Conservation (phyloP, 805 yeast species). For the Kurtzmaniella fragi region DNA sequence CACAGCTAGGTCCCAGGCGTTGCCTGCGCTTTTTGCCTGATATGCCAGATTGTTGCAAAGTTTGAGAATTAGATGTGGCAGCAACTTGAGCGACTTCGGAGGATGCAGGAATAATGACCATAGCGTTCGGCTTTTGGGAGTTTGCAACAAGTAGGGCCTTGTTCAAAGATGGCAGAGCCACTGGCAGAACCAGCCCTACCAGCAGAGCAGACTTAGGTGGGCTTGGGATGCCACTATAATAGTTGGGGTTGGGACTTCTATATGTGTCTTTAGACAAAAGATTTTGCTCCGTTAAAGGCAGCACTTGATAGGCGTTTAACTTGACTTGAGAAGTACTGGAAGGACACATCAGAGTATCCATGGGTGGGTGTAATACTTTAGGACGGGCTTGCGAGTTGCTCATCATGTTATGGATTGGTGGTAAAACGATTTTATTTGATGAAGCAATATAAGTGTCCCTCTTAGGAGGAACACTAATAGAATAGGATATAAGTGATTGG, state of each 20-base stretch:
- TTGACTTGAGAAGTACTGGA: no score
- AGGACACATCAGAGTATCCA: no score
- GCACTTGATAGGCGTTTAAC: no score
- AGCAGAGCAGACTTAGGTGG: slow-evolving; percentile 3
- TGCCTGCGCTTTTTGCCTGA: slow-evolving; percentile 42
- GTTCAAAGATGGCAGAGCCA: slow-evolving; percentile 3
- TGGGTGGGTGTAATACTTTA: no score
- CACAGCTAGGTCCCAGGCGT: slow-evolving; percentile 72
- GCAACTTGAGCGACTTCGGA: neutral
- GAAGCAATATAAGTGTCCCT: no score
- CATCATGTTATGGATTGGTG: no score
- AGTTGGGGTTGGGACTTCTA: neutral
- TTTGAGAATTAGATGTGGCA: neutral
- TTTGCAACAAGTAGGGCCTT: slow-evolving; percentile 1
- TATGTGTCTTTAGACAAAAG: no score
- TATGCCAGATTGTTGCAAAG: neutral
- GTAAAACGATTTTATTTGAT: no score
- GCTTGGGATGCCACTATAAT: slow-evolving; percentile 3
- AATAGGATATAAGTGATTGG: slow-evolving; percentile 3
- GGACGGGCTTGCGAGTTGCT: no score
- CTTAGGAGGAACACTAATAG: slow-evolving; percentile 2
- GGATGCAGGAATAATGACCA: neutral
- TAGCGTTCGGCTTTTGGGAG: neutral
- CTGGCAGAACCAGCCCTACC: slow-evolving; percentile 4
- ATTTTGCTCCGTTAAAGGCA: no score